phyloP scores from a whole-genome alignment of 345 rosid species.

The Camelina laxa region DNA sequence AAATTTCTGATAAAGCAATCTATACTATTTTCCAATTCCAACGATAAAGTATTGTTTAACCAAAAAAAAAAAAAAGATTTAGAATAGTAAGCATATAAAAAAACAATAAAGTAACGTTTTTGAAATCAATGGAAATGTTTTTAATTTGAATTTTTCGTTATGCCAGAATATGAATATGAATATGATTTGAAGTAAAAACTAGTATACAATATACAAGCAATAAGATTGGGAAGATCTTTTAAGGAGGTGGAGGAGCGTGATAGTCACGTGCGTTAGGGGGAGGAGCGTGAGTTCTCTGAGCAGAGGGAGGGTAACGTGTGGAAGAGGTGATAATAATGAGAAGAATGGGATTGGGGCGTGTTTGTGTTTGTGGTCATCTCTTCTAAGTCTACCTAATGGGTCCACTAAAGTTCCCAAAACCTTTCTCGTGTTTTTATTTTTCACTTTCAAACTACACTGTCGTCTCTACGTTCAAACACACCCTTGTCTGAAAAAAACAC shows the following conservation, averaged over 20 bases:
- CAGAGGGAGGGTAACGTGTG: constrained; percentile 38
- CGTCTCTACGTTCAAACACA: constrained; percentile 21
- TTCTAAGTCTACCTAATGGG: not conserved
- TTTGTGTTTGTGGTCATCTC: not conserved
- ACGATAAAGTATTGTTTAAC: not conserved
- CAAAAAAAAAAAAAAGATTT: not conserved
- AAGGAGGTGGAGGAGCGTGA: constrained; percentile 32
- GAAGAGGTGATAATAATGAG: constrained; percentile 41
- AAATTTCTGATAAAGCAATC: constrained; percentile 40
- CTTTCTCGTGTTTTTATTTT: not conserved
- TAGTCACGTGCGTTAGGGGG: constrained; percentile 33
- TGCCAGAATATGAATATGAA: constrained; percentile 3
- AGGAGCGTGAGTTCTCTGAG: constrained; percentile 36
- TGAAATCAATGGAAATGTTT: constrained; percentile 2
- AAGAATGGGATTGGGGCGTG: constrained; percentile 27
- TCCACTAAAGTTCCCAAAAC: not conserved
- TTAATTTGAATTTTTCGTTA: constrained; percentile 9
- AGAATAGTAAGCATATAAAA: constrained; percentile 11
- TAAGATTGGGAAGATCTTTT: constrained; percentile 12
- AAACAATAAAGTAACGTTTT: not conserved
- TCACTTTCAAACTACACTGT: not conserved
- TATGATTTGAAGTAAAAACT: not conserved
- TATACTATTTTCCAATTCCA: constrained; percentile 25
- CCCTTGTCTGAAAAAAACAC: not conserved
- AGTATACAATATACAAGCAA: not conserved